Base-by-base conservation (phyloP, 805 yeast species). In the Spathaspora passalidarum region DNA sequence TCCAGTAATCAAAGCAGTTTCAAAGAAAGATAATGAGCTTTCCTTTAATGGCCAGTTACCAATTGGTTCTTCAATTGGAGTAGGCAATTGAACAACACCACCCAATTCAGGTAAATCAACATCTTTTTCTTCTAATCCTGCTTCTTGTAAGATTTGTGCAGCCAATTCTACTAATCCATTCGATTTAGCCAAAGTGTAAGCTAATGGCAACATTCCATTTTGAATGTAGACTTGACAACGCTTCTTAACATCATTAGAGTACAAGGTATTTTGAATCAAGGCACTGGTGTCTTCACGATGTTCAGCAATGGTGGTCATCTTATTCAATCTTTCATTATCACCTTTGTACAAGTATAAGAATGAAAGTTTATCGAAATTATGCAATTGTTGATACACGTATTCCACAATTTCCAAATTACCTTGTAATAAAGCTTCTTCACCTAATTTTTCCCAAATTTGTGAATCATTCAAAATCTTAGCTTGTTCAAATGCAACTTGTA, bases 301-400 rank as follows among this genome's bases (percentile, higher is more conserved):
- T 61, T 86, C 96, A 40, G 98, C 94, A 69, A 92, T 90, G 49
- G 79, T 73, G 52, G 88, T 84, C 96, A 94, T 91, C 67, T 86
- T 89, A 42, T 78, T 67, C 60, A 94, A 72, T 60, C 92, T 85
- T 38, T 77, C 78, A 21, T 63, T 58, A 59, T 92, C 91, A 67
- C 98, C 99, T 48, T 91, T 85, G 50, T 82, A 73, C 55, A 92
- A 72, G 62, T 94, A 94, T 49, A 90, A 73, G 75, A 94, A 91
- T 3, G 97, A 88, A 50, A 95, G 75, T 69, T 88, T 88, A 62
- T 92, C 98, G 52, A 94, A 86, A 47, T 81, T 78, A 54, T 86
- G 88, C 62, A 86, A 84, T 58, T 88, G 88, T 68, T 94, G 99
- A 59, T 86, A 88, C 29, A 86, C 91, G 53, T 86, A 75, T 68